Evolutionary conservation across 495 filamentous ascomycete species (phyloP), one percentile per base, ranked within the genome.

Genomic region (Hypoxylon fuscum): DNA sequence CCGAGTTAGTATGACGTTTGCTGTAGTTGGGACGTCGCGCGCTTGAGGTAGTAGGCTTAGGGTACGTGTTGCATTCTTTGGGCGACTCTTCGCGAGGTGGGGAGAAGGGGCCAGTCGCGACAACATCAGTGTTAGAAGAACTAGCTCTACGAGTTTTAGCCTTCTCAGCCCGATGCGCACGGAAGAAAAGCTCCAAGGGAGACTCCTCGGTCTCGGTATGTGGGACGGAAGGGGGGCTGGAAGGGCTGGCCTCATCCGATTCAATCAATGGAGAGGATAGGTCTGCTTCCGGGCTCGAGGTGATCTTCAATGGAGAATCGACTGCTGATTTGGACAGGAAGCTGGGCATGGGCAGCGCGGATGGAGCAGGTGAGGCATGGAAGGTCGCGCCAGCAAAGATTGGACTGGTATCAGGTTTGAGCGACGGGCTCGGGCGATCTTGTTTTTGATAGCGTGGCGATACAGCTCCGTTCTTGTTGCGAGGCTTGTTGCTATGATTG

Each of bases 361-460:
- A 94, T 1, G 96, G 90, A 2, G 93, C 93, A 11, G 95, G 95
- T 1, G 95, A 99, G 9, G 91, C 90, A 71, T 97, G 94, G 74
- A 99, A 99, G 0, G 91, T 96, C 12, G 93, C 90, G 12, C 95
- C 95, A 11, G 95, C 95, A 74, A 97, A 99, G 55, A 91, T 82
- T 57, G 83, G 70, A 38, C 83, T 76, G 7, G 66, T 55, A 11
- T 76, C 61, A 11, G 71, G 43, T 18, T 37, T 50, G 6, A 58
- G n/a, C 1, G 52, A 34, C n/a, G 69, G 69, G 1, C 77, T 82
- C 27, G 53, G 71, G n/a, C 73, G 70, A 21, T 74, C 76, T 5
- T 69, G 67, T 25, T 66, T 75, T 23, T 66, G 49, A 12, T 68
- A 71, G 5, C 59, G 72, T 2, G 79, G 75, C 21, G 79, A 75